Evolutionary conservation across 2,329 filamentous ascomycete species (phyloP), one percentile per base, ranked within the genome.

Genomic region (Penicillium sp.): DNA sequence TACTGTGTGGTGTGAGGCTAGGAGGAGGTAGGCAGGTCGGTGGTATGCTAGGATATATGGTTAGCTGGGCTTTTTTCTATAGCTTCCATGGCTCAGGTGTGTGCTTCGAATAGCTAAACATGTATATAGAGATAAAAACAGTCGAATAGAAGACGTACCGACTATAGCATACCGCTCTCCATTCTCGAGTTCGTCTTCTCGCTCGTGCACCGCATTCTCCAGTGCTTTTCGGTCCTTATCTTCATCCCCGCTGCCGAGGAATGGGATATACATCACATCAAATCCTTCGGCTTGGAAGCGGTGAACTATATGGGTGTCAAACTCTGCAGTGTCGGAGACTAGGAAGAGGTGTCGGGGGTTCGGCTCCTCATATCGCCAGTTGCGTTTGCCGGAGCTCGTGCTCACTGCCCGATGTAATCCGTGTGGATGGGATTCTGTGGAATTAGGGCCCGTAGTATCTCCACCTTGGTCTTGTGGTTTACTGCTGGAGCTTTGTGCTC

Each of bases 211-310:
- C 19, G 73, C 72, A 41, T 80, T 77, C 43, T 77, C 75, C 51
- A 81, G 69, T 16, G 74, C 69, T 55, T 82, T 78, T 36, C 83
- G 65, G 33, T 75, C 67, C n/a, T 81, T 80, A n/a, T 80, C 79
- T 2, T 47, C 38, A 51, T 70, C 61, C 0, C 55, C 62, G 17
- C 31, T 60, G 3, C 61, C 61, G 4, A 46, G 48, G 41, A 81
- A 79, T 1, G 80, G 78, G 1, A 86, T 64, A 64, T 86, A 86
- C 31, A 74, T 73, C 30, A 84, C 78, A 7, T 77, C 68, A 66
- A 86, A 86, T 3, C 84, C 84, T 69, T 87, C 84, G 4, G 80
- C 77, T 33, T 75, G 71, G 75, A 83, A 85, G 44, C 81, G 78
- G 36, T 77, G 73, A 40, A 82, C 68, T 2, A 79, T 78, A 31